Percentiles rank a stretch among this genome's conserved stretches.
Evolutionary conservation across 768 basidiomycete genomes (phyloP).

Genomic region (Kwoniella heveanensis): DNA sequence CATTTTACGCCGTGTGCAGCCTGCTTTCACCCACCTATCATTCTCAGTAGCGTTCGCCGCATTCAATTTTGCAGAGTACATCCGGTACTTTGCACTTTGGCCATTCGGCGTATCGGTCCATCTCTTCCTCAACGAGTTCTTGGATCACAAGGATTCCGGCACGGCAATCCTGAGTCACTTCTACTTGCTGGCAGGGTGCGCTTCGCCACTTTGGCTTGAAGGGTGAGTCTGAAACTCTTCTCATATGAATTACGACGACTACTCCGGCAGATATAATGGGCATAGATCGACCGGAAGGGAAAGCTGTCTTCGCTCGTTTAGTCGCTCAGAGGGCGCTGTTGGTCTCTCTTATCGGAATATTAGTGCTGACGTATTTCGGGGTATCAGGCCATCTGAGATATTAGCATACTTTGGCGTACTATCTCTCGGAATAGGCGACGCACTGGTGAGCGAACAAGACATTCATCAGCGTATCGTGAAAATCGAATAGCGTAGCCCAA

Average conservation of each 20-base stretch:
- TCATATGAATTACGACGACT: no score
- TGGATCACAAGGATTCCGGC: constrained; percentile 91
- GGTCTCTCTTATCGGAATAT: no score
- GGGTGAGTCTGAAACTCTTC: constrained; percentile 62
- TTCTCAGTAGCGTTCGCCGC: constrained; percentile 93
- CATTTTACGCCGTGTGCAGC: no score
- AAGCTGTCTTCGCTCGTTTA: no score
- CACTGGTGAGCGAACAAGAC: constrained; percentile 80
- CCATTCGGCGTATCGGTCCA: constrained; percentile 92
- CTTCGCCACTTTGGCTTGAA: constrained; percentile 92
- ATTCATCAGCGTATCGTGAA: no score
- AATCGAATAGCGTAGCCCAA: no score
- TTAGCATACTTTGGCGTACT: constrained; percentile 81
- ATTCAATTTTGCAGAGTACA: constrained; percentile 95
- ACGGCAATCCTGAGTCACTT: constrained; percentile 97
- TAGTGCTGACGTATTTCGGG: constrained; percentile 52
- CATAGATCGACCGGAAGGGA: no score
- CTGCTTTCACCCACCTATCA: constrained; percentile 91
- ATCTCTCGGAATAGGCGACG: constrained; percentile 88
- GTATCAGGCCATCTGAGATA: constrained; percentile 54
- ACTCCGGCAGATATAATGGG: no score
- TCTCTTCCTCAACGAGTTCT: constrained; percentile 94
- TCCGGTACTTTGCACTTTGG: constrained; percentile 97
- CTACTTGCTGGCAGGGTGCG: constrained; percentile 92
- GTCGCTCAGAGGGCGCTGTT: no score